Evolutionary conservation across 2,329 filamentous ascomycete species (phyloP).

Genomic region (Aspergillus chevalieri): DNA sequence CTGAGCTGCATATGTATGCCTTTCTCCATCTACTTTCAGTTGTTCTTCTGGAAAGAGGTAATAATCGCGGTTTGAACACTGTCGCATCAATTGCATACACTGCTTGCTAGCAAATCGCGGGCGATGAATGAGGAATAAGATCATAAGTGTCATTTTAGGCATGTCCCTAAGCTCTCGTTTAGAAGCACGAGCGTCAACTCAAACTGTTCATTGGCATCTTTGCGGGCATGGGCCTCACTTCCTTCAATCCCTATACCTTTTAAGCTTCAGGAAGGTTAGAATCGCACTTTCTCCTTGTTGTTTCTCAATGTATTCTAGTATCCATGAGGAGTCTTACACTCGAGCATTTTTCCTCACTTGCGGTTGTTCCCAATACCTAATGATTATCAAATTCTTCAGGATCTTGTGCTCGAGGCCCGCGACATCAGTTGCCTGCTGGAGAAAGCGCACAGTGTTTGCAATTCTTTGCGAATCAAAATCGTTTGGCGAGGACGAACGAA

Average conservation of each 20-base stretch:
- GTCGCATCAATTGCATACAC: no score
- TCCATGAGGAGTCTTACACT: constrained; percentile 20
- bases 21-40: no score
- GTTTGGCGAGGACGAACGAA: constrained; percentile 30
- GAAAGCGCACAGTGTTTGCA: constrained; percentile 42
- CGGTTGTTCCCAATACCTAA: constrained; percentile 39
- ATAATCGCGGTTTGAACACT: no score
- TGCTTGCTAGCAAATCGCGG: background rate
- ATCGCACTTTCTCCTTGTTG: constrained; percentile 3
- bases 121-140: background rate
- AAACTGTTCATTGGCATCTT: constrained; percentile 35
- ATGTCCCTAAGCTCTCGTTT: constrained; percentile 44
- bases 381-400: constrained; percentile 39
- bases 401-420: constrained; percentile 43
- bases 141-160: constrained; percentile 26
- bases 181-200: constrained; percentile 40
- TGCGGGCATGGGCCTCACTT: constrained; percentile 24
- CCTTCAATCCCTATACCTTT: constrained; percentile 22
- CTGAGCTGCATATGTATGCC: no score
- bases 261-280: constrained; percentile 23
- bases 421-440: constrained; percentile 34
- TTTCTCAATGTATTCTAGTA: constrained; percentile 3
- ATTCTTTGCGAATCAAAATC: constrained; percentile 37
- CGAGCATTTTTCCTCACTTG: constrained; percentile 23
- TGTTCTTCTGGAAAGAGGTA: no score